Evolutionary conservation across 2,329 filamentous ascomycete species (phyloP).

Genomic region (Aspergillus sp.): DNA sequence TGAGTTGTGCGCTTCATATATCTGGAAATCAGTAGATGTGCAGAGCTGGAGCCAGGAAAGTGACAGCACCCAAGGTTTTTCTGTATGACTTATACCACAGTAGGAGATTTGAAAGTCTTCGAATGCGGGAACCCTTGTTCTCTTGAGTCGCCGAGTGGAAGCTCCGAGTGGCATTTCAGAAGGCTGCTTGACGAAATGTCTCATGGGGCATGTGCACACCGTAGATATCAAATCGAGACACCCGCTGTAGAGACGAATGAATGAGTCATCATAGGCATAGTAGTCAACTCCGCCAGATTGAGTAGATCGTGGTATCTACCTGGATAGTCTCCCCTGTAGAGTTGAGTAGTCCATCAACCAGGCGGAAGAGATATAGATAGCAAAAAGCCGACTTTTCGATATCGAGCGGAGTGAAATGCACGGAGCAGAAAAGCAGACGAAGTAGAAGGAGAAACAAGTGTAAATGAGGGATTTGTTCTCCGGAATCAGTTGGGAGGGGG

Average conservation of each 20-base stretch:
- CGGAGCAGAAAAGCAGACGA: background rate
- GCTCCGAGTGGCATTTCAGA: background rate
- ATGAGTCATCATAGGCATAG: background rate
- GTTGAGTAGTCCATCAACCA: background rate
- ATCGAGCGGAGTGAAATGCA: background rate
- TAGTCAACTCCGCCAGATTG: background rate
- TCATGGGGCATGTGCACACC: background rate
- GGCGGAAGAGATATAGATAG: constrained; percentile 1
- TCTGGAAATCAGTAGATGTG: background rate
- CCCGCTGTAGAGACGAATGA: background rate
- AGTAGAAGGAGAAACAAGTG: background rate
- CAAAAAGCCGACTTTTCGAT: background rate
- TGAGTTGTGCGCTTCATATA: background rate
- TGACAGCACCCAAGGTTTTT: background rate
- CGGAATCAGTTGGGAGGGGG: background rate
- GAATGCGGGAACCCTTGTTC: background rate
- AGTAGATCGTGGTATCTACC: background rate
- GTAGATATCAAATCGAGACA: background rate
- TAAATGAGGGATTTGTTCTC: constrained; percentile 14
- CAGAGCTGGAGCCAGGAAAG: background rate
- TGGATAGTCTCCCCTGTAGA: background rate
- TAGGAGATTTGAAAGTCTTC: background rate
- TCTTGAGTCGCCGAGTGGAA: background rate
- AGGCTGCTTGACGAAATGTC: background rate
- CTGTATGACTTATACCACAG: background rate